Evolutionary conservation across 2,329 filamentous ascomycete species (phyloP).

Genomic region (Penicillium vulpinum): DNA sequence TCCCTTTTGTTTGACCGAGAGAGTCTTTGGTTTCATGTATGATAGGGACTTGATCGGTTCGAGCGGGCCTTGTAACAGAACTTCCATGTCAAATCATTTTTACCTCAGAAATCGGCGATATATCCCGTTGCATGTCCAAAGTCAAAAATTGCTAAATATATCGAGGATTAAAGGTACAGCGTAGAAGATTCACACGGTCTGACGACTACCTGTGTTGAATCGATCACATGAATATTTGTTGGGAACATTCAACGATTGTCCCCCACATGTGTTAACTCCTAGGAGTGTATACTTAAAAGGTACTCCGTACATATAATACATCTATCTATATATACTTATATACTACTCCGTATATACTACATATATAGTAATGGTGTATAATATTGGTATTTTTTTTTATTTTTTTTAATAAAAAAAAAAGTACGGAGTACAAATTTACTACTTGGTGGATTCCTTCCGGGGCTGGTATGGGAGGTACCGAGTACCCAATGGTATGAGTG

Average conservation of each 20-base stretch:
- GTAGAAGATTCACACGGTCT: conserved; percentile 17
- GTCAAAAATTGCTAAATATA: not conserved
- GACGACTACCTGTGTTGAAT: conserved; percentile 26
- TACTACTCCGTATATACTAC: too few species aligned
- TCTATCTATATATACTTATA: too few species aligned
- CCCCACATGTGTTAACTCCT: conserved; percentile 4
- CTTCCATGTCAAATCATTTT: conserved; percentile 27
- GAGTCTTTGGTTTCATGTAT: conserved; percentile 39
- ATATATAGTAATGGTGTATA: too few species aligned
- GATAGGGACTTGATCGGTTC: conserved; percentile 41
- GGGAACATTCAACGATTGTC: conserved; percentile 25
- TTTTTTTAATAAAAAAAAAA: not conserved
- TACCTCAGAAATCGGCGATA: not conserved
- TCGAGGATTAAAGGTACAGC: conserved; percentile 1
- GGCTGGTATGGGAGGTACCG: conserved; percentile 26
- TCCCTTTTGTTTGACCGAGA: conserved; percentile 26
- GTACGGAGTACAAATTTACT: too few species aligned
- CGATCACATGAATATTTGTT: conserved; percentile 27
- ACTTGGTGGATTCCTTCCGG: conserved; percentile 2
- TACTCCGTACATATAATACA: too few species aligned
- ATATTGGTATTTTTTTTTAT: too few species aligned
- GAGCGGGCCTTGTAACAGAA: conserved; percentile 42
- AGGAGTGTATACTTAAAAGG: too few species aligned
- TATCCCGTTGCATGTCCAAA: not conserved
- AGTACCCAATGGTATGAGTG: conserved; percentile 26